phyloP scores from a whole-genome alignment of 495 filamentous ascomycete genomes.

The Bacidia gigantensis region DNA sequence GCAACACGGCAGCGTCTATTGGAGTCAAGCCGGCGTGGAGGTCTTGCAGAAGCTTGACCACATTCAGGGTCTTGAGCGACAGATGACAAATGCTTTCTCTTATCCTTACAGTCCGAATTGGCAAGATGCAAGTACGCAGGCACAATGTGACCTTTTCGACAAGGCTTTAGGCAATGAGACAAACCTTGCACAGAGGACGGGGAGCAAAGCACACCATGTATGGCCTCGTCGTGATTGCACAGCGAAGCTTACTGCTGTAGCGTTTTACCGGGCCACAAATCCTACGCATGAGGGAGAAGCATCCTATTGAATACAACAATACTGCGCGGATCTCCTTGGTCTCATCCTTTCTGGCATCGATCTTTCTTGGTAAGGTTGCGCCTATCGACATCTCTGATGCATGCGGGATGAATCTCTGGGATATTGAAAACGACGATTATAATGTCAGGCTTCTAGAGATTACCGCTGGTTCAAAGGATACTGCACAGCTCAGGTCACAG shows the following conservation, averaged over 20 bases:
- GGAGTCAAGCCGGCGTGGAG: slow-evolving; percentile 57
- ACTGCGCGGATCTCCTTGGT: slow-evolving; percentile 84
- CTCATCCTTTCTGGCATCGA: slow-evolving; percentile 84
- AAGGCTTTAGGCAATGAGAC: slow-evolving; percentile 47
- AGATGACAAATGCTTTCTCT: slow-evolving; percentile 63
- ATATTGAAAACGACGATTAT: slow-evolving; percentile 60
- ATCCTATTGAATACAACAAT: slow-evolving; percentile 64
- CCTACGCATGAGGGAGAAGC: slow-evolving; percentile 63
- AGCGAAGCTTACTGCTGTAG: slow-evolving; percentile 33
- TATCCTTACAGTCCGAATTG: slow-evolving; percentile 88
- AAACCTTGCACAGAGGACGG: slow-evolving; percentile 61
- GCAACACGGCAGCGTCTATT: slow-evolving; percentile 94
- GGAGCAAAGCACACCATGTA: slow-evolving; percentile 90
- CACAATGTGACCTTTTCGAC: slow-evolving; percentile 82
- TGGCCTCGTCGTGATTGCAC: slow-evolving; percentile 19
- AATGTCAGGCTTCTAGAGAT: slow-evolving; percentile 64
- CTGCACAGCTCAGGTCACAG: slow-evolving; percentile 56
- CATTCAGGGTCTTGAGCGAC: slow-evolving; percentile 46
- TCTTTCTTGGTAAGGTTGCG: slow-evolving; percentile 75
- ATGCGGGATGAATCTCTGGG: slow-evolving; percentile 94
- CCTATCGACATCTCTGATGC: slow-evolving; percentile 91
- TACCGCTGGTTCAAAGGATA: slow-evolving; percentile 55
- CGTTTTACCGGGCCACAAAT: slow-evolving; percentile 98
- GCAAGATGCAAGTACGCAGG: slow-evolving; percentile 91
- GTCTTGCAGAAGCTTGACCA: slow-evolving; percentile 48